Percentiles rank a stretch among this genome's conserved stretches.
Evolutionary conservation across 257 asterid genomes (phyloP).

Genomic region (Primulina huaijiensis): DNA sequence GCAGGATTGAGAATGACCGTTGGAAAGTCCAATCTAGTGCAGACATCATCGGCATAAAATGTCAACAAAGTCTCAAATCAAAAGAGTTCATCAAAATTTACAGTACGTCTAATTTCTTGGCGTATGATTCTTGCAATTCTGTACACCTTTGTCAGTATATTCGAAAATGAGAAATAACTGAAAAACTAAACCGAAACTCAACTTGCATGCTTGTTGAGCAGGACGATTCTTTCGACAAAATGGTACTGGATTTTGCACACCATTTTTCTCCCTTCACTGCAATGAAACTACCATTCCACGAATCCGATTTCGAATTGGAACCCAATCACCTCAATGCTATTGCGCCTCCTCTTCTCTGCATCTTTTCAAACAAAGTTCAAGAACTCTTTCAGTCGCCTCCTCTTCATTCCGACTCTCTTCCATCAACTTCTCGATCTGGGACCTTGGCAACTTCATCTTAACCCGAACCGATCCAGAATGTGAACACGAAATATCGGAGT

Average conservation of each 20-base stretch:
- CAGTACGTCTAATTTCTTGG: background rate
- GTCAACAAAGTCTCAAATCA: background rate
- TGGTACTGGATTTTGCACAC: too few relatives aligned
- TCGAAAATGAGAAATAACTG: background rate
- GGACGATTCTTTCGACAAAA: too few relatives aligned
- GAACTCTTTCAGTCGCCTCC: constrained; percentile 50
- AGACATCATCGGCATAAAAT: background rate
- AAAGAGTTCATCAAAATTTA: background rate
- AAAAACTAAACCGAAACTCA: background rate
- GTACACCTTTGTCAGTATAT: background rate
- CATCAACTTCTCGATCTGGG: constrained; percentile 42
- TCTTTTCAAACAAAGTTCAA: constrained; percentile 49
- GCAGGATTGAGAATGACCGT: background rate
- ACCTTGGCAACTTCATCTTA: constrained; percentile 60
- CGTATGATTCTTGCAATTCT: background rate
- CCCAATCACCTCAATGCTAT: background rate
- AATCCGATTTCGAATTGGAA: background rate
- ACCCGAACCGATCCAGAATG: constrained; percentile 46
- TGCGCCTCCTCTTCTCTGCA: constrained; percentile 4
- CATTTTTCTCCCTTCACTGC: too few relatives aligned
- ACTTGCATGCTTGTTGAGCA: too few relatives aligned
- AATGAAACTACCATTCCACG: background rate
- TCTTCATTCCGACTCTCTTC: constrained; percentile 51
- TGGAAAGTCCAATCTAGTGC: background rate
- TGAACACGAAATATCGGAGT: constrained; percentile 26